These are phyloP conservation scores for Hypoxylon lienhwacheense DNA, from an alignment of 495 filamentous ascomycete species.

Conservation along the genomic window DNA sequence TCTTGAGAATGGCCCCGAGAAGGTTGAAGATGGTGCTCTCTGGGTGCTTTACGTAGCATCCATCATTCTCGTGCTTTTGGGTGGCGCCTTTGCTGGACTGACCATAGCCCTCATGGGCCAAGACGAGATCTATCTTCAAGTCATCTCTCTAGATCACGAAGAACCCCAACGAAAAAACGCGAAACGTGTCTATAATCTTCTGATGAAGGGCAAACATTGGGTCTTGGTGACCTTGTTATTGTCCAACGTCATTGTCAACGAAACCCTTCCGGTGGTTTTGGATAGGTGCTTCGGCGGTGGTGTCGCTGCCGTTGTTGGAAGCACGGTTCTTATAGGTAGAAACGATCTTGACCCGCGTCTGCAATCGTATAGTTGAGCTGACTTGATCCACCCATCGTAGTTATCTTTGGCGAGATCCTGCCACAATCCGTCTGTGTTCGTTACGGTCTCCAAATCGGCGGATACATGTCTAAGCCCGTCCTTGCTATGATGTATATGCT, in stretches of 20 bases:
- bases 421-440: slow-evolving; percentile 96
- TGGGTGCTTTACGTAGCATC: slow-evolving; percentile 51
- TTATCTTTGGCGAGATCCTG: slow-evolving; percentile 96
- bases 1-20: slow-evolving; percentile 41
- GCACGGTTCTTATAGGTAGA: slow-evolving; percentile 89
- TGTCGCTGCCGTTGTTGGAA: slow-evolving; percentile 89
- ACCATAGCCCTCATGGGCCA: slow-evolving; percentile 91
- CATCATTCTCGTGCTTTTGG: slow-evolving; percentile 71
- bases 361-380: neutral
- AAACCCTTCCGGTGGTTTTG: slow-evolving; percentile 91
- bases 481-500: slow-evolving; percentile 88
- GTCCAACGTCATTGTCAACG: slow-evolving; percentile 97
- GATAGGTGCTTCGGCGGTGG: slow-evolving; percentile 93
- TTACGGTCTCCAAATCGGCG: slow-evolving; percentile 94
- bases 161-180: slow-evolving; percentile 81
- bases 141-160: slow-evolving; percentile 72
- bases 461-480: slow-evolving; percentile 89
- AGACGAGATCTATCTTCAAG: slow-evolving; percentile 96
- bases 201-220: slow-evolving; percentile 95
- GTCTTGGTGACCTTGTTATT: slow-evolving; percentile 94
- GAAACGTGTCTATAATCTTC: slow-evolving; percentile 71
- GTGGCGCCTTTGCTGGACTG: slow-evolving; percentile 93
- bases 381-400: slow-evolving; percentile 45
- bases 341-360: neutral
- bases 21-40: slow-evolving; percentile 45